Conservation (phyloP, 2,329 filamentous ascomycete genomes). For the Aspergillus oerlinghausenensis region DNA sequence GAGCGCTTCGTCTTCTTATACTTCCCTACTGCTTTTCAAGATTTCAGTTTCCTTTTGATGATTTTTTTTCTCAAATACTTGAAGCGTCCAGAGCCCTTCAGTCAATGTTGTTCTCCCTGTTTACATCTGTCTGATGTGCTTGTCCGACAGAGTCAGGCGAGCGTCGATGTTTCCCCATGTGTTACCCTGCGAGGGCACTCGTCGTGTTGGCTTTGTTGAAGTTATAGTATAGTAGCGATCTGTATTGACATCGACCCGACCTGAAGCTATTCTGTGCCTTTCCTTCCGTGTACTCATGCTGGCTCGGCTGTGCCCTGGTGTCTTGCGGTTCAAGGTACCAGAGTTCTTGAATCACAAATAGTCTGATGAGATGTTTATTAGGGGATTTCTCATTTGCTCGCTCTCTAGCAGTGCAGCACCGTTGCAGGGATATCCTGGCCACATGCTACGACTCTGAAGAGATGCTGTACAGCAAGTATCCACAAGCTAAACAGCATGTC, state of each 20-base stretch:
- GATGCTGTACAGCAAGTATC: constrained; percentile 65
- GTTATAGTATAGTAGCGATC: background rate
- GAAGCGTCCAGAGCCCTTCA: background rate
- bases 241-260: background rate
- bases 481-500: constrained; percentile 60
- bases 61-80: constrained; percentile 3
- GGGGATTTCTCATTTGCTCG: constrained; percentile 47
- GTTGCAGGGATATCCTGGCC: constrained; percentile 37
- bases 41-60: constrained; percentile 1
- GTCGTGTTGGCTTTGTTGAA: background rate
- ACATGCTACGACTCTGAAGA: constrained; percentile 44
- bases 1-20: constrained; percentile 17
- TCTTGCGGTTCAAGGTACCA: background rate
- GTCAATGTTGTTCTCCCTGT: background rate
- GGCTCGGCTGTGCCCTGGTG: background rate
- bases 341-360: background rate
- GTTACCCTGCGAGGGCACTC: background rate
- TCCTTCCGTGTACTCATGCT: no score
- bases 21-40: constrained; percentile 3
- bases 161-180: background rate
- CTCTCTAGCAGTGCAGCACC: constrained; percentile 40
- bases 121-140: background rate
- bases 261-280: no score
- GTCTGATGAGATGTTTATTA: constrained; percentile 9
- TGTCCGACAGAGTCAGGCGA: background rate